These are phyloP conservation scores for Cordyceps tenuipes DNA, from an alignment of 2,329 filamentous ascomycete species.

Conservation along the genomic window DNA sequence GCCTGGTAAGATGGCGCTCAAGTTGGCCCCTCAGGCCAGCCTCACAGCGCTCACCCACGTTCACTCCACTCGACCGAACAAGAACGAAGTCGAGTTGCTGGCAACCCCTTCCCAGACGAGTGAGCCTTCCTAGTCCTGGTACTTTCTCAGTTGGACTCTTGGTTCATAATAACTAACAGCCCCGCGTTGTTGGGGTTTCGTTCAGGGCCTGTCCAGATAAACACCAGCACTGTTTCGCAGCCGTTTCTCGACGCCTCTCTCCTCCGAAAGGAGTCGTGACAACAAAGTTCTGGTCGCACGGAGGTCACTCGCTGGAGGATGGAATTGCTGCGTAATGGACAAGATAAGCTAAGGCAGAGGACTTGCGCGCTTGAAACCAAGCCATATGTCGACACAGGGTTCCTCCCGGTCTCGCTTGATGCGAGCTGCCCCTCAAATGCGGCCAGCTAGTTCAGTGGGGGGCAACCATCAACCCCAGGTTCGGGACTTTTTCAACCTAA, in stretches of 20 bases:
- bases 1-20: slow-evolving; percentile 12
- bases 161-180: not conserved
- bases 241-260: slow-evolving; percentile 17
- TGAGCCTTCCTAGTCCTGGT: not conserved
- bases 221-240: slow-evolving; percentile 16
- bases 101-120: slow-evolving; percentile 12
- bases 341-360: not conserved
- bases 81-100: slow-evolving; percentile 5
- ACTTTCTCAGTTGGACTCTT: not conserved
- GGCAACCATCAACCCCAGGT: not conserved
- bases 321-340: not conserved
- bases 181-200: not conserved
- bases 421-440: not conserved
- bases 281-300: not conserved
- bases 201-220: slow-evolving; percentile 14
- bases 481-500: slow-evolving; percentile 2
- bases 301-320: not conserved
- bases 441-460: not conserved
- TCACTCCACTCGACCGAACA: slow-evolving; percentile 11
- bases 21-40: not conserved
- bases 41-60: not conserved
- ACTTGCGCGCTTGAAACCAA: not conserved
- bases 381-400: not conserved
- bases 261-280: slow-evolving; percentile 8
- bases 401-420: not conserved